Base-by-base conservation (phyloP, 2,329 filamentous ascomycete genomes). In the Geoglossum cookeanum region DNA sequence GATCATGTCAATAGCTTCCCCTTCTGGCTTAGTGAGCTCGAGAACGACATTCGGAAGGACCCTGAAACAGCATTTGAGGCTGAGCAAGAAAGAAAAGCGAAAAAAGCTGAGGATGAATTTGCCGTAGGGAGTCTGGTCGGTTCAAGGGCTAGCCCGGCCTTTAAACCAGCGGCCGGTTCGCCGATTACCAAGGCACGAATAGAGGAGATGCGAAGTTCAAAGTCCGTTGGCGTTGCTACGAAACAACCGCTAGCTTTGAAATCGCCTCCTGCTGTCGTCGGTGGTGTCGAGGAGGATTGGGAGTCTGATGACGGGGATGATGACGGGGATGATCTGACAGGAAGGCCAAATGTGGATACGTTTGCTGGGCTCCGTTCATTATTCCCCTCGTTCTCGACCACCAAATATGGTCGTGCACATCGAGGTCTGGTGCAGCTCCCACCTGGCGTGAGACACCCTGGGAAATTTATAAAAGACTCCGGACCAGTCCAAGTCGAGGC, bases 1-100 rank as follows among this genome's bases (percentile, higher is more conserved):
- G 88, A 98, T 69, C 81, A 95, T 65, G 90, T 98, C 68, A 97
- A 97, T 71, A 90, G 81, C 61, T 82, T 97, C 65, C 92, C 92
- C 13, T 96, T 97, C 73, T 98, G 92, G 92, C 78, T 97, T 37
- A 84, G 84, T 64, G 86, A 94, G 61, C 77, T 97, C 48, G 91
- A 96, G 67, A 87, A 80, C 35, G 92, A 98, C 67, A 98, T 98
- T 66, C 84, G 91, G 63, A 88, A 87, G 67, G 90, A 97, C 67
- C 92, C 92, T 0, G 86, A 92, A 67, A 78, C 80, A 61, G 91
- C 91, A 0, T 96, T 94, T 67, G 85, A 94, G 62, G 85, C 92
- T 64, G 90, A 97, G 68, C 89, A 95, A 68, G 83, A 91, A 68
- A 81, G 85, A 59, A 83, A 85, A 59, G 85, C 84, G 30, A 86